Percentiles rank a stretch among this genome's conserved stretches.
phyloP scores from a whole-genome alignment of 441 rosid species.

The Populus tomentosa region DNA sequence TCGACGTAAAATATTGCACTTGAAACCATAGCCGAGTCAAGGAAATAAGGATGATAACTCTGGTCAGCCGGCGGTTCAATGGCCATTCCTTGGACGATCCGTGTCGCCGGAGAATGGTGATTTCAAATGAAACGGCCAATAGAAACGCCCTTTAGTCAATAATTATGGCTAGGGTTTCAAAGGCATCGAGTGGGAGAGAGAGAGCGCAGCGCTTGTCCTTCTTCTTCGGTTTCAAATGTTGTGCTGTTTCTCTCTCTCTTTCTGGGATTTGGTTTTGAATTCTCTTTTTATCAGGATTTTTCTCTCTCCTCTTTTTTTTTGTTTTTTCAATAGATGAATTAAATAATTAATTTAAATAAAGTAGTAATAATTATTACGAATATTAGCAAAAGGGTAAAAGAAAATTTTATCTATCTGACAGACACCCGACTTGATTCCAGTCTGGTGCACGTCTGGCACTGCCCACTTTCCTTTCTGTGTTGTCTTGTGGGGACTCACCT shows the following conservation, averaged over 20 bases:
- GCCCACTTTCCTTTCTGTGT: too few species aligned
- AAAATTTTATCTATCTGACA: neutral
- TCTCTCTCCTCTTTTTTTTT: neutral
- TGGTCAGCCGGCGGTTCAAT: conserved; percentile 16
- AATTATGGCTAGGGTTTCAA: conserved; percentile 21
- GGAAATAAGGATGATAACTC: neutral
- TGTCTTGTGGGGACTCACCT: too few species aligned
- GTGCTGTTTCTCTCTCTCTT: neutral
- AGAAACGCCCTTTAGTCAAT: neutral
- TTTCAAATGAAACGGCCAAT: neutral
- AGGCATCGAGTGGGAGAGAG: neutral
- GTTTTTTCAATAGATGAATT: neutral
- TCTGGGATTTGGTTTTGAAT: neutral
- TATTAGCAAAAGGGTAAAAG: neutral
- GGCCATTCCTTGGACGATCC: conserved; percentile 20
- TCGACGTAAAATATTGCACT: neutral
- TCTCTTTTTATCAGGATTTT: neutral
- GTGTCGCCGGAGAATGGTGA: conserved; percentile 9
- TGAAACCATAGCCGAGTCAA: conserved; percentile 25
- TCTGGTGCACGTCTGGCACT: neutral
- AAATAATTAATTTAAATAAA: neutral
- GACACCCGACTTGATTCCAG: neutral
- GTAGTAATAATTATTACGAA: neutral
- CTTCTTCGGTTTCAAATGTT: neutral
- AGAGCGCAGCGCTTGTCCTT: neutral